Conservation (phyloP, 257 asterid species). For the Nicotiana benthamiana region DNA sequence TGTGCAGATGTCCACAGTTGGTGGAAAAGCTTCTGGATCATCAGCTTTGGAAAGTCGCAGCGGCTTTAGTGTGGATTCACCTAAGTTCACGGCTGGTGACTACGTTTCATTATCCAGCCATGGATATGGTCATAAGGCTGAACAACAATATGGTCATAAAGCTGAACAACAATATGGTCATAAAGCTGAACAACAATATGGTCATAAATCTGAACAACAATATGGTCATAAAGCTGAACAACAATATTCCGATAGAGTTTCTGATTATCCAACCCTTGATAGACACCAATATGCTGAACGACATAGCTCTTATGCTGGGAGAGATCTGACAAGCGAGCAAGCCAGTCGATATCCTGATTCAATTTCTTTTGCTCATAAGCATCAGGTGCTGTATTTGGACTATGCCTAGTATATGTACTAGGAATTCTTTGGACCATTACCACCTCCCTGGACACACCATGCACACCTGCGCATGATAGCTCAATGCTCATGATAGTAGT, state of each 20-base stretch:
- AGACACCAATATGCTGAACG: constrained; percentile 68
- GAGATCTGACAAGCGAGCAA: constrained; percentile 67
- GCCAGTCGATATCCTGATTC: constrained; percentile 61
- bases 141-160: constrained; percentile 45
- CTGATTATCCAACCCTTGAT: constrained; percentile 67
- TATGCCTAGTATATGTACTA: constrained; percentile 6
- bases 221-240: too few species aligned
- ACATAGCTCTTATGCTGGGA: constrained; percentile 53
- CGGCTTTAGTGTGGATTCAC: constrained; percentile 61
- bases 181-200: constrained; percentile 57
- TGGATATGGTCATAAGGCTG: constrained; percentile 62
- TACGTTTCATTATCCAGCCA: constrained; percentile 61
- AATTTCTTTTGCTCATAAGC: constrained; percentile 52
- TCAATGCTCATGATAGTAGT: background rate
- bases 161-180: constrained; percentile 47
- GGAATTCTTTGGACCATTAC: background rate
- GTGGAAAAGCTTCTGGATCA: constrained; percentile 53
- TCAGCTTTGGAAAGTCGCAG: constrained; percentile 66
- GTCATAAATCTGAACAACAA: too few species aligned
- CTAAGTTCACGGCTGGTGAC: constrained; percentile 54
- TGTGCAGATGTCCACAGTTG: constrained; percentile 54
- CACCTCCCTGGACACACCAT: background rate
- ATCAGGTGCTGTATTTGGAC: constrained; percentile 48
- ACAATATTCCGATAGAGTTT: constrained; percentile 55
- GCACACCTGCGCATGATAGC: background rate